Conservation (phyloP, 2,329 filamentous ascomycete species). For the Colletotrichum truncatum region DNA sequence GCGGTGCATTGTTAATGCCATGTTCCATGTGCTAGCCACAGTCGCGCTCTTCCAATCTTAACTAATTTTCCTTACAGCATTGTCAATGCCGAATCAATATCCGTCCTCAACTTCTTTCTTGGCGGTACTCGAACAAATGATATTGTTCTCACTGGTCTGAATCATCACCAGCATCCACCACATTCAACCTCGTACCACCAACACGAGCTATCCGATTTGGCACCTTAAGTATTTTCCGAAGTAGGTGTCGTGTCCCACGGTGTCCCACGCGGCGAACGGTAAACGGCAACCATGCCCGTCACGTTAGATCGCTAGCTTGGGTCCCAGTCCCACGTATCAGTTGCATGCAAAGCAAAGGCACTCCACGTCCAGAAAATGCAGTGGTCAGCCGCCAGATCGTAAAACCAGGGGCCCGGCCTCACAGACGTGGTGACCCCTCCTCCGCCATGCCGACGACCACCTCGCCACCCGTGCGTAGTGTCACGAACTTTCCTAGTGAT, state of each 20-base stretch:
- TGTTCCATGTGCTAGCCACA: neutral
- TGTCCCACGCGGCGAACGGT: constrained; percentile 1
- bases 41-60: neutral
- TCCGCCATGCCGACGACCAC: neutral
- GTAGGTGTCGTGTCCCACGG: neutral
- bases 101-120: neutral
- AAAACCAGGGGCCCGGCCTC: constrained; percentile 13
- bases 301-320: constrained; percentile 22
- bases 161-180: neutral
- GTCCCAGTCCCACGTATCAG: constrained; percentile 12
- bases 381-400: constrained; percentile 17
- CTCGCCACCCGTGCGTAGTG: constrained; percentile 18
- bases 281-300: constrained; percentile 18
- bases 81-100: constrained; percentile 8
- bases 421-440: neutral
- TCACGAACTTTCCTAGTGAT: constrained; percentile 13
- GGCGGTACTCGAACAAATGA: neutral
- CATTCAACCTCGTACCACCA: neutral
- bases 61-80: too few species aligned
- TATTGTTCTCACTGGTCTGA: neutral
- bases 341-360: constrained; percentile 20
- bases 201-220: neutral
- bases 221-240: constrained; percentile 2
- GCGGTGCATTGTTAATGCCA: neutral
- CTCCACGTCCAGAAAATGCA: neutral